Evolutionary conservation across 2,329 filamentous ascomycete species (phyloP).

Genomic region (Nigrospora osmanthi): DNA sequence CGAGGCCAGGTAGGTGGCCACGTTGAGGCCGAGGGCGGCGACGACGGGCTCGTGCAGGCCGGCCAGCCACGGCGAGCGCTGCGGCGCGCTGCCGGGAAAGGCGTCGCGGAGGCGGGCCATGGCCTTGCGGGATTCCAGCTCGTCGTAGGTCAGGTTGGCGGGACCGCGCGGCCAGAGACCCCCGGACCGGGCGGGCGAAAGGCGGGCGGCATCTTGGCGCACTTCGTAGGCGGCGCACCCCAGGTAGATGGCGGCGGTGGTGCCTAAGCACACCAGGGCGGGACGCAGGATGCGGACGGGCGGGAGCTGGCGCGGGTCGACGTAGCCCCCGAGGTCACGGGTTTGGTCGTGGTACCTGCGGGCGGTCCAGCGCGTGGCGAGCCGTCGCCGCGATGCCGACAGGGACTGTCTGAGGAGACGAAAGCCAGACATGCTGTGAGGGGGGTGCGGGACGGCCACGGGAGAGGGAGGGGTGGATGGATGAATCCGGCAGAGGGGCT

Average conservation of each 20-base stretch:
- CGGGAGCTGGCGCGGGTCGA: neutral
- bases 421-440: too few relatives aligned
- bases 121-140: neutral
- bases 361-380: too few relatives aligned
- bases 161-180: neutral
- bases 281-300: conserved; percentile 13
- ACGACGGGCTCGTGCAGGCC: conserved; percentile 4
- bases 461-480: too few relatives aligned
- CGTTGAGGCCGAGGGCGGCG: conserved; percentile 9
- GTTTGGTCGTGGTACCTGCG: too few relatives aligned
- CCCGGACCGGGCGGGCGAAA: neutral
- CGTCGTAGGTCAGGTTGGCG: neutral
- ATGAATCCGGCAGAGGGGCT: too few relatives aligned
- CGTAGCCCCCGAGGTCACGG: too few relatives aligned
- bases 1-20: conserved; percentile 4
- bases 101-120: neutral
- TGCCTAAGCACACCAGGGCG: conserved; percentile 13
- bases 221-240: conserved; percentile 18
- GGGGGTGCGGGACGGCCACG: too few relatives aligned
- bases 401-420: too few relatives aligned
- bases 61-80: neutral
- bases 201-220: conserved; percentile 7
- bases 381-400: too few relatives aligned
- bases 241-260: conserved; percentile 13
- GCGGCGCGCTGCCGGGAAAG: neutral